These are phyloP conservation scores for Globisporangium spiculum DNA, from an alignment of 352 stramenopile genomes.

Conservation along the genomic window DNA sequence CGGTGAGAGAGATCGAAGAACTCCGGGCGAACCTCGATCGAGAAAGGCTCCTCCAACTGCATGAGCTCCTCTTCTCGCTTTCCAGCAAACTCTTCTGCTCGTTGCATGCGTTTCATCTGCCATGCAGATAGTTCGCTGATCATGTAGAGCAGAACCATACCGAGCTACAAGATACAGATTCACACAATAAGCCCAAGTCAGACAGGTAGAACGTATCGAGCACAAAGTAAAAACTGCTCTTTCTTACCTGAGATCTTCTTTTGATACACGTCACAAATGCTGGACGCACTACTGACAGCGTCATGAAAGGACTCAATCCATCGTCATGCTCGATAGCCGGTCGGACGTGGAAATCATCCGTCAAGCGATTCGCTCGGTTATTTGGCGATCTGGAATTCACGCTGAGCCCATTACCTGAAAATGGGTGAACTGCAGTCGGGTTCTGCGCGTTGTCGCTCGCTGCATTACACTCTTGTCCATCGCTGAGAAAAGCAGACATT, in stretches of 20 bases:
- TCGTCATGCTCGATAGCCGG: constrained; percentile 3
- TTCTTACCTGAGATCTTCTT: constrained; percentile 64
- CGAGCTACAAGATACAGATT: constrained; percentile 40
- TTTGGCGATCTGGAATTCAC: not conserved
- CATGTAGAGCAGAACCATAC: constrained; percentile 67
- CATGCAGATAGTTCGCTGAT: constrained; percentile 78
- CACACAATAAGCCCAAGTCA: not conserved
- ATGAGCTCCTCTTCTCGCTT: constrained; percentile 70
- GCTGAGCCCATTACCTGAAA: not conserved
- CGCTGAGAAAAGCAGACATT: constrained; percentile 35
- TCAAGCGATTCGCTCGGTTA: not conserved
- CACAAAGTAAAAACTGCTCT: not conserved
- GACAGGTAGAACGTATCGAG: not conserved
- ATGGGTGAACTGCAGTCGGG: constrained; percentile 14
- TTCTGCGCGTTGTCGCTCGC: not conserved
- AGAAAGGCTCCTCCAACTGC: constrained; percentile 79
- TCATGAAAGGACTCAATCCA: constrained; percentile 11
- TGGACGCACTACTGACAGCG: constrained; percentile 14
- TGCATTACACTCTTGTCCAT: constrained; percentile 15
- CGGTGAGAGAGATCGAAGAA: constrained; percentile 74
- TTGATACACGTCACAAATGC: constrained; percentile 45
- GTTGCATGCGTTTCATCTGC: constrained; percentile 90
- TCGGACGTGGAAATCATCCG: not conserved
- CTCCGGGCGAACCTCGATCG: constrained; percentile 74
- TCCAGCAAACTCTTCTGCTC: constrained; percentile 61